A percentile compares a stretch with the other conserved stretches of the same genome.
Conservation (phyloP, 768 basidiomycete genomes). For the Auriscalpium orientale region DNA sequence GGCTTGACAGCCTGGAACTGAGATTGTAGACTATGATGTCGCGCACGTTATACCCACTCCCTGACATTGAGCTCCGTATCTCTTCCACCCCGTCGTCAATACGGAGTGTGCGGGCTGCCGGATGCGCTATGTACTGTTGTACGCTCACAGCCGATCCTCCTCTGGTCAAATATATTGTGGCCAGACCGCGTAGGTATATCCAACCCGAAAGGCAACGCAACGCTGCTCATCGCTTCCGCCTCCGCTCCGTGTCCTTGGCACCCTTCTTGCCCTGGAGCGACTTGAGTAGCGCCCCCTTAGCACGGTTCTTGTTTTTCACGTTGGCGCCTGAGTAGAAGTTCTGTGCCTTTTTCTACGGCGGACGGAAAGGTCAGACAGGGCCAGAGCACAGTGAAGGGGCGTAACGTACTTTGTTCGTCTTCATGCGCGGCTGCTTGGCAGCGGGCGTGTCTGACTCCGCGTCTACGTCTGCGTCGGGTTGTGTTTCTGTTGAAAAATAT, state of each 20-base stretch:
- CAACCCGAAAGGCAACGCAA: too few relatives aligned
- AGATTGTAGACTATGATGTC: too few relatives aligned
- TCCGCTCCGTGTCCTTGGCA: constrained; percentile 5
- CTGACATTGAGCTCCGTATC: too few relatives aligned
- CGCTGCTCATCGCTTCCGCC: constrained; percentile 4
- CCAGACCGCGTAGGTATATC: too few relatives aligned
- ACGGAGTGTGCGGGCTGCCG: too few relatives aligned
- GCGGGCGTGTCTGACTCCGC: constrained; percentile 26
- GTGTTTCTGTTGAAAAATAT: neutral
- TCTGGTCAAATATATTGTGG: too few relatives aligned
- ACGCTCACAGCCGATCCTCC: too few relatives aligned
- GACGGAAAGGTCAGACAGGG: neutral
- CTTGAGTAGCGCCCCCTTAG: constrained; percentile 53
- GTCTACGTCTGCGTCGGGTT: constrained; percentile 25
- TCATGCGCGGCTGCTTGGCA: constrained; percentile 67
- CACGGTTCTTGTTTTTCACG: constrained; percentile 81
- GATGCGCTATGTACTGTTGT: too few relatives aligned
- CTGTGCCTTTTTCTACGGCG: constrained; percentile 66
- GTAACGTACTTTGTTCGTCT: constrained; percentile 74
- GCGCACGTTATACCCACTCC: too few relatives aligned
- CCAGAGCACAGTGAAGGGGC: neutral
- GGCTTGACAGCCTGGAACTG: too few relatives aligned
- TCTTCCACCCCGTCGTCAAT: too few relatives aligned
- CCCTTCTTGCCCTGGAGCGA: constrained; percentile 26
- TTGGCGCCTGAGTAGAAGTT: constrained; percentile 86